phyloP scores from a whole-genome alignment of 2,329 filamentous ascomycete genomes.

The Colletotrichum acutatum region DNA sequence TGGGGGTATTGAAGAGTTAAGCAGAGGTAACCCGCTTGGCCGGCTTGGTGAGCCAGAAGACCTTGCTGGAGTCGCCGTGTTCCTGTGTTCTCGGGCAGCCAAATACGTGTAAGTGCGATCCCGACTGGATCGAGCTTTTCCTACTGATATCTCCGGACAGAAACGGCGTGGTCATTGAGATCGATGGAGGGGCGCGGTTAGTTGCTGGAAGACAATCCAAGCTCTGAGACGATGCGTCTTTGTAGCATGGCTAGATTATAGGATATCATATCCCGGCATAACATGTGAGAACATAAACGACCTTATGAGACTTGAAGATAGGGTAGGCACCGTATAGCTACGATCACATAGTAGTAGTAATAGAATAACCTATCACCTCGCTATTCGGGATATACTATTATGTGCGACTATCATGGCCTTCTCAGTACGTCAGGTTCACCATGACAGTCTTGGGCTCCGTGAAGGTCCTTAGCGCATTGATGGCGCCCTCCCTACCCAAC shows the following conservation, averaged over 20 bases:
- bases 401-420: neutral
- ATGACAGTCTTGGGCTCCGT: slow-evolving; percentile 63
- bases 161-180: slow-evolving; percentile 49
- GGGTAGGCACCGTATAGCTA: neutral
- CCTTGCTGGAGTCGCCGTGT: slow-evolving; percentile 69
- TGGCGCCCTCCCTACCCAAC: slow-evolving; percentile 59
- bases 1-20: slow-evolving; percentile 66
- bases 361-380: neutral
- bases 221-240: slow-evolving; percentile 33
- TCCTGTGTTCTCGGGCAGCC: slow-evolving; percentile 62
- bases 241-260: neutral
- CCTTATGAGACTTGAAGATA: no score
- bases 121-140: neutral
- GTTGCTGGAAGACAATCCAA: slow-evolving; percentile 42
- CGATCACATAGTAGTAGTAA: neutral
- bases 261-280: neutral
- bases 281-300: neutral
- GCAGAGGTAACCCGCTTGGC: slow-evolving; percentile 62
- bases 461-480: slow-evolving; percentile 57
- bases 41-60: slow-evolving; percentile 68
- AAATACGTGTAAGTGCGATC: slow-evolving; percentile 56
- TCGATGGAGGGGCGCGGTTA: slow-evolving; percentile 47
- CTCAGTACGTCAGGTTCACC: slow-evolving; percentile 49
- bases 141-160: slow-evolving; percentile 33
- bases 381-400: neutral